Evolutionary conservation across 495 filamentous ascomycete genomes (phyloP), one percentile per base, ranked within the genome.

Genomic region (Aspergillus biplanus): DNA sequence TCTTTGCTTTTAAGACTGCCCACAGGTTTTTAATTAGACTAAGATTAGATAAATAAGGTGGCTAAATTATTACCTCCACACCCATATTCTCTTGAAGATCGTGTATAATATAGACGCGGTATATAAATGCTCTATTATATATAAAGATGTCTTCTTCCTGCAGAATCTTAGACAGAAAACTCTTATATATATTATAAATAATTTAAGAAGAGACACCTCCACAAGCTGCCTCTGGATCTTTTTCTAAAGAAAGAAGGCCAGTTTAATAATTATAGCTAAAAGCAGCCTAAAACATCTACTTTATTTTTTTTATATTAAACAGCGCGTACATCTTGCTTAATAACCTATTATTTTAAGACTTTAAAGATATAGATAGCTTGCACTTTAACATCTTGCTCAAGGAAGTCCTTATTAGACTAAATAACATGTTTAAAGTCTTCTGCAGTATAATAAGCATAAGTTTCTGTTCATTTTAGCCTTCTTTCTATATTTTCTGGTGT

Each of bases 281-380:
- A 32, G 39, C 27, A 57, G 55, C 39, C 55, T 15, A 57, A 37
- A 57, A 57, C 39, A 57, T 57, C 55, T 57, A 13, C 55, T 31
- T 57, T 32, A 57, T 12, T 21, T 33, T 57, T 57, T n/a, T 33
- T 39, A 57, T 21, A 57, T 6, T 21, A 21, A 32, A 47, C 15
- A 46, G 55, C 39, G 47, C 47, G 55, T 7, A 57, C 55, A 57
- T 57, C 39, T 33, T 15, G 35, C 35, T 39, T 12, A 39, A 39
- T 39, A 39, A 39, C 12, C 12, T 39, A 12, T 12, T 39, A 12
- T 39, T 12, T 6, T 6, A 12, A 12, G 35, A 12, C 6, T 12
- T 12, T 6, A 12, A 39, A 39, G 35, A 12, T 39, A 39, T 39
- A 39, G 35, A 39, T 39, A 12, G 6, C 35, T 6, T 39, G 35